Percentiles rank a stretch among this genome's conserved stretches.
Evolutionary conservation across 2,329 filamentous ascomycete genomes (phyloP).

Genomic region (Fusarium pilosicola): DNA sequence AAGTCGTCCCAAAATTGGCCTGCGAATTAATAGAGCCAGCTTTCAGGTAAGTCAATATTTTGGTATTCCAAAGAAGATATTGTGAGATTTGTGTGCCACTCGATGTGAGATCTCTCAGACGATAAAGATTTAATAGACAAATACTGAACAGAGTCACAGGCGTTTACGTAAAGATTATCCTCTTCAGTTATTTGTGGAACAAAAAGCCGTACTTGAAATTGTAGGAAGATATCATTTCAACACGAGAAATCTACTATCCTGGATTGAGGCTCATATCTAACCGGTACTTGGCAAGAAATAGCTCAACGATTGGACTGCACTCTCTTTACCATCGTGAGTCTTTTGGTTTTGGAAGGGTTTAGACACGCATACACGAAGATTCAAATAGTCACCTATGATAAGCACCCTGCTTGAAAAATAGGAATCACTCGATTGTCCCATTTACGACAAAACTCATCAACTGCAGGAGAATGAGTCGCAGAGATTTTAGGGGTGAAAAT

Average conservation of each 20-base stretch:
- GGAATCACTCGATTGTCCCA: neutral
- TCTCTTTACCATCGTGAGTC: neutral
- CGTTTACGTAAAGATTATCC: neutral
- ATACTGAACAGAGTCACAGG: neutral
- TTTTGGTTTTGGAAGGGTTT: neutral
- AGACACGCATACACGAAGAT: neutral
- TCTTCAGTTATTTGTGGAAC: neutral
- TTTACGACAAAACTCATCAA: neutral
- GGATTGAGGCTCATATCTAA: neutral
- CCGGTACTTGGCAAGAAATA: neutral
- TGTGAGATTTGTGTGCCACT: neutral
- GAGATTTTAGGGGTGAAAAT: neutral
- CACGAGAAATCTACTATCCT: too few species aligned
- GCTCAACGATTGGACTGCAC: neutral
- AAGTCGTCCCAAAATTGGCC: neutral
- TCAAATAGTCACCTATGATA: too few species aligned
- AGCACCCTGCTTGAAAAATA: fast-evolving
- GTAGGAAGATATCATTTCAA: fast-evolving
- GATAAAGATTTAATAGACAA: neutral
- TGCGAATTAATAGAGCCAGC: neutral
- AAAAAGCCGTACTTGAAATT: neutral
- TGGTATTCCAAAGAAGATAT: neutral
- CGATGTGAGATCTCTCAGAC: too few species aligned
- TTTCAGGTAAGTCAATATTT: neutral
- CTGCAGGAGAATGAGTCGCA: neutral